A percentile compares a stretch with the other conserved stretches of the same genome.
These are phyloP conservation scores for Colletotrichum orchidophilum DNA, from an alignment of 2,329 filamentous ascomycete genomes.

Conservation along the genomic window DNA sequence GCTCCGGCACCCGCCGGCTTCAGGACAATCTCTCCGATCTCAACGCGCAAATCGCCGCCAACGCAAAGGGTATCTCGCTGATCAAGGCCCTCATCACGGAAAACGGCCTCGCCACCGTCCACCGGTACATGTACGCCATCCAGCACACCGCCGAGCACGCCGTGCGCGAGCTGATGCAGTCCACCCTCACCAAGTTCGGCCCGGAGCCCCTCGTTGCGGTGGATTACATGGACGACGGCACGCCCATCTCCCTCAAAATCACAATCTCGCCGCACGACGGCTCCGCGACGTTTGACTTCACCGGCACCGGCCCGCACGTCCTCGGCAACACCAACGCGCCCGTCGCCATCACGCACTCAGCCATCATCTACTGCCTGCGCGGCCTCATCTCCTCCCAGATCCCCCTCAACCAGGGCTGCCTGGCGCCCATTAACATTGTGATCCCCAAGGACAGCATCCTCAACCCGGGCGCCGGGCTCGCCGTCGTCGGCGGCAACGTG, in stretches of 20 bases:
- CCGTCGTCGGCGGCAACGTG: conserved; percentile 86
- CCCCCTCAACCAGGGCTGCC: conserved; percentile 86
- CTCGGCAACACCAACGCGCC: conserved; percentile 43
- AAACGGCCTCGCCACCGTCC: conserved; percentile 78
- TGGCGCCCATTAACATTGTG: conserved; percentile 77
- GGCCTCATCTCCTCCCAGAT: conserved; percentile 85
- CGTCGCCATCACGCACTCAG: conserved; percentile 43
- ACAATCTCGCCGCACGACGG: conserved; percentile 70
- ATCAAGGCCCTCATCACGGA: conserved; percentile 80
- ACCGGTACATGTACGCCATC: conserved; percentile 35
- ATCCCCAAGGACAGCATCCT: conserved; percentile 80
- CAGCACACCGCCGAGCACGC: conserved; percentile 32
- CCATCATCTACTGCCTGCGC: conserved; percentile 74
- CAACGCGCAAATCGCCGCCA: conserved; percentile 79
- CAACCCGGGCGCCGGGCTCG: conserved; percentile 78
- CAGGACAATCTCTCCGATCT: conserved; percentile 81
- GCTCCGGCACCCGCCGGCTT: conserved; percentile 75
- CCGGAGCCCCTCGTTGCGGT: conserved; percentile 74
- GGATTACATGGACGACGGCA: conserved; percentile 77
- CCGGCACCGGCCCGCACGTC: conserved; percentile 62
- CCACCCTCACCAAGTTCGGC: conserved; percentile 67
- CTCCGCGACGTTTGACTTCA: conserved; percentile 68
- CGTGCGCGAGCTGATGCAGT: conserved; percentile 29
- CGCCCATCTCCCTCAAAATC: conserved; percentile 40
- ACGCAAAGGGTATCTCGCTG: conserved; percentile 79